Base-by-base conservation (phyloP, 2,329 filamentous ascomycete species). In the Ceratocystis ficicola region DNA sequence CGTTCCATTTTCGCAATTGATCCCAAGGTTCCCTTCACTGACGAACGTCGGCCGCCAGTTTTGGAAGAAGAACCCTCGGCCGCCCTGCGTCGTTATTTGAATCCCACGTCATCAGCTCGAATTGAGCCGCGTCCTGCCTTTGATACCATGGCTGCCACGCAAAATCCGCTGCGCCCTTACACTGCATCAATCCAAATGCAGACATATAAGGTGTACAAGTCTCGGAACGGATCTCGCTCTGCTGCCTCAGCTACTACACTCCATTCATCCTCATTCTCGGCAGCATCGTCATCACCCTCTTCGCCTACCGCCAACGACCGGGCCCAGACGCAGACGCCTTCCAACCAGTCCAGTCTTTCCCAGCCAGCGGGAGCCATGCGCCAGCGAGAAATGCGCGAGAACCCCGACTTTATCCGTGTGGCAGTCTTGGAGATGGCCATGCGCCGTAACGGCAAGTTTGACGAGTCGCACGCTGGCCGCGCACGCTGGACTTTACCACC, bases 401-500 rank as follows among this genome's bases (percentile, higher is more conserved):
- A 88, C 70, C 80, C 84, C 50, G 84, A 88, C 71, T 88, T 88
- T 71, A 87, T 88, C 71, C 82, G 85, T 70, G 82, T 88, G 65
- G 85, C 85, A 44, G 85, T 88, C 63, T 83, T 88, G 80, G 85
- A 88, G 72, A 87, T 88, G 81, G 81, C 85, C 12, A 88, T 88
- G 85, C 82, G 85, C 66, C 83, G 81, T 71, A 77, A 77, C 55
- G 85, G 85, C 70, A 88, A 88, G 73, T 77, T 88, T 63, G 84
- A 86, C 70, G 83, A 85, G 70, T 81, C 84, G 69, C 81, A 81
- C 65, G 83, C 85, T n/a, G 85, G 85, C 32, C 80, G 85, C 62
- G 85, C 85, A n/a, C 80, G 83, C 60, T 86, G 85, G 80, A 81
- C 84, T 6, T 77, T 88, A n/a, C 85, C 86, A 8, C 83, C 85